Evolutionary conservation across 805 yeast species (phyloP), one percentile per base, ranked within the genome.

Genomic region (Hanseniaspora hatyaiensis): DNA sequence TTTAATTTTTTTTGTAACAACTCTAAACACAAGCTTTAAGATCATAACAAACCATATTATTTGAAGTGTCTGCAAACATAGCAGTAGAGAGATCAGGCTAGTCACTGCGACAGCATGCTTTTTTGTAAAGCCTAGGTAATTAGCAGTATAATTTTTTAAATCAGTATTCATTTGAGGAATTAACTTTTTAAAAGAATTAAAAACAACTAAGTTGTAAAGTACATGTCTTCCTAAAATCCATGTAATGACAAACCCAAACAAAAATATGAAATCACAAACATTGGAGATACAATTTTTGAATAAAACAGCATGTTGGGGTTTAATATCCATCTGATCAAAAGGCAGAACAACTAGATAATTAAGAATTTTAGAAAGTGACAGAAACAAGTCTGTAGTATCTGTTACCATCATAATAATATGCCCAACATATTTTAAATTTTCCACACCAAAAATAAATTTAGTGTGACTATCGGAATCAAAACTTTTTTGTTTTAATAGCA

Each of bases 301-400:
- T 8, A 37, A 2, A 3, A 9, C 15, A 18, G 42, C 34, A 8
- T 4, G n/a, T 16, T 30, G 31, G 5, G 22, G 29, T 3, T 28
- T 31, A 3, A 29, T 30, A 4, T 39, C 20, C 5, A 45, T 23
- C 26, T 45, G 33, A 8, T 45, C 15, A 12, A 45, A 45, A 5
- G 49, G 49, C 15, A 45, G 15, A 1, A 37, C 75, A 0, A 86
- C 82, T 51, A 82, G 70, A 60, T 87, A 87, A 59, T 78, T 82
- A 53, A 84, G 68, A 63, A 84, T 67, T 60, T 87, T 87, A 4
- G 95, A 95, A 3, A 70, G 61, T 1, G 88, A 68, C 38, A 87
- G 68, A 51, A 77, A 67, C 36, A 80, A 74, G 60, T 87, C 96
- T 40, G 78, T 92, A 26, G 78, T 67, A 65, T 87, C 96, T 95